Evolutionary conservation across 139 green algal genomes (phyloP), one percentile per base, ranked within the genome.

Genomic region (Bryopsis sp.): DNA sequence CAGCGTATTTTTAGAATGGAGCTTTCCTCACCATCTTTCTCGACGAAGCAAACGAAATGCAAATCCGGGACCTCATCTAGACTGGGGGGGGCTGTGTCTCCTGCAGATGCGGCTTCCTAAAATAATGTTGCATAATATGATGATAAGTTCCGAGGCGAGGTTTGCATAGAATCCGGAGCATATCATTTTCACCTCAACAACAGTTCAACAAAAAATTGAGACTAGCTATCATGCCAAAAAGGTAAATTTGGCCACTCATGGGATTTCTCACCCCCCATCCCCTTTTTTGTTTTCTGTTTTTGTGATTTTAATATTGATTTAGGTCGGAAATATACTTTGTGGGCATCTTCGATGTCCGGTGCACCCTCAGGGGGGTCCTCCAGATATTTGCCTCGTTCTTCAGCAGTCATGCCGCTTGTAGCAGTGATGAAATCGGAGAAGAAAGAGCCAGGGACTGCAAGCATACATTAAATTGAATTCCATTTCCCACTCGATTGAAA

Each of bases 31-130:
- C 88, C 87, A 26, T 90, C 74, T 7, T 60, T 43, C 2, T 87
- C 33, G 5, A 96, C 86, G 39, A 96, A 86, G 6, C 81, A 78
- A 3, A 94, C 88, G 79, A 96, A 97, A 80, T 97, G 92, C 26
- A 95, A 75, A 67, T 93, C 64, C 2, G 96, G 80, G 2, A 90
- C 79, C 22, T 89, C 88, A 1, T 93, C 84, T 0, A 78, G 58
- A 0, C 63, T 19, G 0, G 88, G 90, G 0, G 86, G 70, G 0
- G 73, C 81, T 0, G 87, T 92, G 63, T 81, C 74, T 6, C 90
- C 91, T 58, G 78, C 73, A 47, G 79, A 71, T 2, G 85, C 91
- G 26, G 87, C 89, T 15, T 76, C 78, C 80, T 92, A 75, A 28
- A 47, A 5, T 47, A 33, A 31, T 28, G 11, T 26, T 50, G 11